Conservation (phyloP, 1,139 yeast genomes). For the Hyphopichia wangnamkhiaoensis region DNA sequence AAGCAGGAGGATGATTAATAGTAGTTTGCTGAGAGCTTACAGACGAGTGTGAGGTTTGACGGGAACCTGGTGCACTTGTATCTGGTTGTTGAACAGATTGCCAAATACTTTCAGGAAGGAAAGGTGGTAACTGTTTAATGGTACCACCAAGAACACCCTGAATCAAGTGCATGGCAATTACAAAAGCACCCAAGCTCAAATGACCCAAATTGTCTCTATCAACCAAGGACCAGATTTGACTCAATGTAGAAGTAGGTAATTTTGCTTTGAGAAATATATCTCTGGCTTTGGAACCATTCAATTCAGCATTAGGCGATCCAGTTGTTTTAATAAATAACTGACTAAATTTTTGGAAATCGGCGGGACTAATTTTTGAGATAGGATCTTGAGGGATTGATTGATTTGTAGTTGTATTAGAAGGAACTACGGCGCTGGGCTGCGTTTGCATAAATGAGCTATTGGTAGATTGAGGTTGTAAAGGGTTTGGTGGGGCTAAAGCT, state of each 20-base stretch:
- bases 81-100: constrained; percentile 40
- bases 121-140: constrained; percentile 65
- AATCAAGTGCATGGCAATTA: constrained; percentile 93
- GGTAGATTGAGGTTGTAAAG: constrained; percentile 39
- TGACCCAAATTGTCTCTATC: constrained; percentile 76
- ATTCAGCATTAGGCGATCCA: constrained; percentile 45
- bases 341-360: constrained; percentile 70
- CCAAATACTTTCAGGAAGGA: constrained; percentile 71
- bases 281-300: constrained; percentile 78
- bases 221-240: constrained; percentile 86
- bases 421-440: constrained; percentile 42
- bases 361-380: constrained; percentile 62
- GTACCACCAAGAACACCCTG: constrained; percentile 76
- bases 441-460: constrained; percentile 48
- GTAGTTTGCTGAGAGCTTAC: constrained; percentile 52
- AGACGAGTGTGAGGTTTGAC: constrained; percentile 48
- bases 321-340: constrained; percentile 77
- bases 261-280: constrained; percentile 87
- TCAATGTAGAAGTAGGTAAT: constrained; percentile 71
- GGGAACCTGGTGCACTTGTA: constrained; percentile 18
- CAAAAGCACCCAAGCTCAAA: constrained; percentile 71
- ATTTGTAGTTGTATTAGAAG: constrained; percentile 35
- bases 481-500: constrained; percentile 13
- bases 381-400: constrained; percentile 36
- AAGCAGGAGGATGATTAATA: constrained; percentile 30